These are phyloP conservation scores for Salix suchowensis DNA, from an alignment of 345 rosid species.

Conservation along the genomic window DNA sequence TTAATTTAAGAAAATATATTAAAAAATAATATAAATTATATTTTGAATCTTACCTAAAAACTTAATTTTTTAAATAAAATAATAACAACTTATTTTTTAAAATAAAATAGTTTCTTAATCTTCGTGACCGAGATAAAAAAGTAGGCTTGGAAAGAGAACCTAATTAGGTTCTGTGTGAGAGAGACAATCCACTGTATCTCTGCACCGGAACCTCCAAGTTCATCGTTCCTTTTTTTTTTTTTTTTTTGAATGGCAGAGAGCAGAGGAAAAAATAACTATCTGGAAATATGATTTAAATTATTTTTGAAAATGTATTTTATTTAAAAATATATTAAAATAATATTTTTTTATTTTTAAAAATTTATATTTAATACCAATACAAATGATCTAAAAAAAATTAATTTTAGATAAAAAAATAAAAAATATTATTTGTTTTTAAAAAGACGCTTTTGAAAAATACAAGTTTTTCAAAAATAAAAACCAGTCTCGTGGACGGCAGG, in stretches of 20 bases:
- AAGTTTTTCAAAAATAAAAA: neutral
- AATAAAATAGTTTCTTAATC: neutral
- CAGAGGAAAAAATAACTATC: neutral
- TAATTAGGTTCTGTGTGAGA: conserved; percentile 52
- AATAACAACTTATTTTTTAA: no score
- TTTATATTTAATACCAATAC: no score
- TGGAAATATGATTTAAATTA: fast-evolving
- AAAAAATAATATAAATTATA: no score
- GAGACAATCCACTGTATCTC: conserved; percentile 48
- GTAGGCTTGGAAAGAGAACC: conserved; percentile 35
- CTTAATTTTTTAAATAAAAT: no score
- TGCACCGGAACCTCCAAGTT: conserved; percentile 47
- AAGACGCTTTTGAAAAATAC: no score
- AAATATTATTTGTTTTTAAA: no score
- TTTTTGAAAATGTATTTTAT: no score
- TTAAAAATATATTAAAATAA: no score
- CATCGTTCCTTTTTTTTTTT: conserved; percentile 7
- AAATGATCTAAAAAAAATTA: no score
- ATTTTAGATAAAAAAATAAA: no score
- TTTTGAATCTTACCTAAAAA: fast-evolving
- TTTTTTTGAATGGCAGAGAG: neutral
- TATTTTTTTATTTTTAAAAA: no score
- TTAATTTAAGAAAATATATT: no score
- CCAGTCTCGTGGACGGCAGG: conserved; percentile 37
- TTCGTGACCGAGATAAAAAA: conserved; percentile 15